These are phyloP conservation scores for Globisporangium heterothallicum DNA, from an alignment of 352 stramenopile genomes.

Conservation along the genomic window DNA sequence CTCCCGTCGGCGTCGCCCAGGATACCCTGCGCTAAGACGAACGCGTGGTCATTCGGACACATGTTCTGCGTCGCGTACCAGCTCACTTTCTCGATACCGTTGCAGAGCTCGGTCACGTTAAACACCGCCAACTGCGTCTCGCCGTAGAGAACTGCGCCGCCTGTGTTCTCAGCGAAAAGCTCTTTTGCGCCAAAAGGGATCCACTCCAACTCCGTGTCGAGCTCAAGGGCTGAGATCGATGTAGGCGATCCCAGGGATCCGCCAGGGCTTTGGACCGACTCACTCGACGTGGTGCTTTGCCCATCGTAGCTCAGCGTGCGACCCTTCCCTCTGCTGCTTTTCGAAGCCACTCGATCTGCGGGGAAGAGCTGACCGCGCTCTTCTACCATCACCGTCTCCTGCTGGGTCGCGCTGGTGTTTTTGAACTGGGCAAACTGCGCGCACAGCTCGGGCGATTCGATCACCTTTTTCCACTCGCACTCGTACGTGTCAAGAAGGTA, in stretches of 20 bases:
- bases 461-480: constrained; percentile 92
- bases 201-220: constrained; percentile 42
- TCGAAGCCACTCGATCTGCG: constrained; percentile 44
- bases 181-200: constrained; percentile 61
- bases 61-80: constrained; percentile 93
- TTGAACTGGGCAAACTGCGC: constrained; percentile 89
- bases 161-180: constrained; percentile 79
- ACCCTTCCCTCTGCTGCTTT: constrained; percentile 53
- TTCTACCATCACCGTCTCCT: constrained; percentile 50
- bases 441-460: constrained; percentile 72
- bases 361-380: constrained; percentile 87
- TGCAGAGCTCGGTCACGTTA: constrained; percentile 66
- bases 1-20: constrained; percentile 70
- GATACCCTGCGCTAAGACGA: constrained; percentile 91
- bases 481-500: constrained; percentile 91
- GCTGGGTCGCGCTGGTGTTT: constrained; percentile 81
- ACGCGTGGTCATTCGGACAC: constrained; percentile 89
- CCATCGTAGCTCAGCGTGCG: constrained; percentile 40
- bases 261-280: background rate
- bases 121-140: constrained; percentile 90
- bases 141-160: constrained; percentile 85
- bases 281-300: constrained; percentile 10
- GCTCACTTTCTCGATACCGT: constrained; percentile 58
- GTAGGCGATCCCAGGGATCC: constrained; percentile 28
- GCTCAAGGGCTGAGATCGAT: constrained; percentile 15